Base-by-base conservation (phyloP, 2,329 filamentous ascomycete genomes). In the Aureobasidium sp. region DNA sequence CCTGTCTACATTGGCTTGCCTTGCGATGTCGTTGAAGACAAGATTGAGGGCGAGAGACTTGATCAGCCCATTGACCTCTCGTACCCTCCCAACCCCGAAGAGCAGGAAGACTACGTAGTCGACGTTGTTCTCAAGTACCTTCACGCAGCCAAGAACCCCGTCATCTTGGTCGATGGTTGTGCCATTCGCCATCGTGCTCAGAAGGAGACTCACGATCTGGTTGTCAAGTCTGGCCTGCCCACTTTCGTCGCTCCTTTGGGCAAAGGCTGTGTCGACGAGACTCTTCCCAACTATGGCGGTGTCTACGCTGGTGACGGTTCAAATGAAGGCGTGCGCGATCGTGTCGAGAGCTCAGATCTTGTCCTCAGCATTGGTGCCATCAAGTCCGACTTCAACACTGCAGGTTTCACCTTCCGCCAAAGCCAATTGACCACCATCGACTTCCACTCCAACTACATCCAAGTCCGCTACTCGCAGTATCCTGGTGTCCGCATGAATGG, bases 161-260 rank as follows among this genome's bases (percentile, higher is more conserved):
- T 93, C 37, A 80, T 95, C 32, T 74, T 95, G 7, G 83, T 94
- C 5, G 90, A 95, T 67, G 87, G 86, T 32, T 93, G 88, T 63
- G 85, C 88, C 11, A 83, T 90, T 58, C 82, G 88, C 29, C 86
- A 93, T 1, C 89, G 89, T 58, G 86, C 86, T 49, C 85, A 89
- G 4, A 86, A 75, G 7, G 76, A 78, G 60, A 64, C 77, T n/a
- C 88, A 84, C 2, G 84, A 85, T 44, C 74, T 88, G 62, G 88
- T 88, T 62, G 86, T 82, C 35, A 69, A 88, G 51, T 85, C 85
- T 2, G 86, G 80, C 3, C 73, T 95, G 6, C 89, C 90, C 4
- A 85, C 87, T 0, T 94, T 93, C 61, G 86, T 90, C n/a, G 86
- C 88, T 0, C 88, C 89, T 2, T 94, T 94, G 86, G 89, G 89